phyloP scores from a whole-genome alignment of 352 stramenopile species.

The Phytophthora niederhauseri region DNA sequence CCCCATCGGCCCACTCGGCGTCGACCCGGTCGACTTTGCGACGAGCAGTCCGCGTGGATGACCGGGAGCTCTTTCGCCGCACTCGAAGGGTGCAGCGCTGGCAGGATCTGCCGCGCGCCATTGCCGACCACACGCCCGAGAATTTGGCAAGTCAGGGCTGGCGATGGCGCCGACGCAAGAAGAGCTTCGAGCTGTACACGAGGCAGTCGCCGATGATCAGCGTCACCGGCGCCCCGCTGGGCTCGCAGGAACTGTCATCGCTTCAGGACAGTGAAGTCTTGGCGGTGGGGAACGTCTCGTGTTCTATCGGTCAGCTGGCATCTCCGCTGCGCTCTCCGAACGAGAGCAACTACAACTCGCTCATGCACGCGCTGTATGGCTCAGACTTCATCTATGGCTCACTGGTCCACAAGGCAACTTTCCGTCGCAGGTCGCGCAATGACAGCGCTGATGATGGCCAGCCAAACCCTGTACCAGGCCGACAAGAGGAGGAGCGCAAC shows the following conservation, averaged over 20 bases:
- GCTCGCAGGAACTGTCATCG: conserved; percentile 2
- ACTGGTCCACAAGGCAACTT: conserved; percentile 37
- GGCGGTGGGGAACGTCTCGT: conserved; percentile 32
- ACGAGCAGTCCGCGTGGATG: conserved; percentile 24
- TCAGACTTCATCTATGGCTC: conserved; percentile 54
- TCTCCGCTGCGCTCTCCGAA: conserved; percentile 24
- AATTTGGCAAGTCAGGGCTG: conserved; percentile 23
- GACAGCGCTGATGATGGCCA: background rate
- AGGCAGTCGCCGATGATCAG: conserved; percentile 26
- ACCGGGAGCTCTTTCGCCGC: conserved; percentile 37
- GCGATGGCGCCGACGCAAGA: conserved; percentile 29
- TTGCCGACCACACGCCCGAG: conserved; percentile 9
- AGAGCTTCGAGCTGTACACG: conserved; percentile 37
- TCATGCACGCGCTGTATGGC: conserved; percentile 48
- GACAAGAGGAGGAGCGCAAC: background rate
- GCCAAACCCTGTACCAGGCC: background rate
- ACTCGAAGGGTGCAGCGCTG: conserved; percentile 28
- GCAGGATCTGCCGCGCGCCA: conserved; percentile 28
- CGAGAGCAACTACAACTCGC: conserved; percentile 44
- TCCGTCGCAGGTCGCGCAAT: conserved; percentile 11
- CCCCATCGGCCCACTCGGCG: conserved; percentile 1
- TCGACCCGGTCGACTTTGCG: conserved; percentile 7
- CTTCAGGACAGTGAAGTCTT: conserved; percentile 31
- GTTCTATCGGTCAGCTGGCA: conserved; percentile 29
- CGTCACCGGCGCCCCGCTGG: background rate